Evolutionary conservation across 495 filamentous ascomycete species (phyloP), one percentile per base, ranked within the genome.

Genomic region (Aspergillus homomorphus): DNA sequence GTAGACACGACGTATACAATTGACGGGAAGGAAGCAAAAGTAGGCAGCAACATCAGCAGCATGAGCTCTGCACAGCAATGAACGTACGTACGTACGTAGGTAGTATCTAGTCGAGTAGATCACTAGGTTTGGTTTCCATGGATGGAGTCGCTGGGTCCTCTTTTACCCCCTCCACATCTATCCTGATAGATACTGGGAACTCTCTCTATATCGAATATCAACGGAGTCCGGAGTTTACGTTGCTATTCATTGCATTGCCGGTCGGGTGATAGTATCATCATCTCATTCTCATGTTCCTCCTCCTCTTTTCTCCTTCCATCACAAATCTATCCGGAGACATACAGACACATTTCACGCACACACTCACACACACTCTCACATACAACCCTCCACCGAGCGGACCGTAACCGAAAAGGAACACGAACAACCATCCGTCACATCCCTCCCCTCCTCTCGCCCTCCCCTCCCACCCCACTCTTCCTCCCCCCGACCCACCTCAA

Each of bases 371-470:
- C 22, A 50, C 15, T 49, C 45, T 3, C 45, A 49, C 19, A 21
- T 50, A 24, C 46, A 23, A 16, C 46, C 26, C 51, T 33, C 51
- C 43, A 49, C 24, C 30, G 5, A 42, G 54, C 20, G 38, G 51
- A 53, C 55, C 41, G 14, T 26, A 66, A 62, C 42, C 60, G n/a
- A n/a, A 53, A 58, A 45, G n/a, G 41, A 65, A 62, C 42, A 62
- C 54, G 54, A 66, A 52, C 57, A 60, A 60, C 57, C 49, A 62
- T 58, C 61, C 59, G n/a, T n/a, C n/a, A n/a, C 53, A 44, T 49
- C 56, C 33, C 15, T 12, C 33, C 10, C 12, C 10, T 38, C 33
- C 12, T 38, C 33, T 12, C 10, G 10, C 4, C 4, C 26, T 30
- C 26, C 10, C 4, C 26, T 4, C 12, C n/a, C n/a, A n/a, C 33